Evolutionary conservation across 2,329 filamentous ascomycete genomes (phyloP).

Genomic region (Pestalotiopsis sp.): DNA sequence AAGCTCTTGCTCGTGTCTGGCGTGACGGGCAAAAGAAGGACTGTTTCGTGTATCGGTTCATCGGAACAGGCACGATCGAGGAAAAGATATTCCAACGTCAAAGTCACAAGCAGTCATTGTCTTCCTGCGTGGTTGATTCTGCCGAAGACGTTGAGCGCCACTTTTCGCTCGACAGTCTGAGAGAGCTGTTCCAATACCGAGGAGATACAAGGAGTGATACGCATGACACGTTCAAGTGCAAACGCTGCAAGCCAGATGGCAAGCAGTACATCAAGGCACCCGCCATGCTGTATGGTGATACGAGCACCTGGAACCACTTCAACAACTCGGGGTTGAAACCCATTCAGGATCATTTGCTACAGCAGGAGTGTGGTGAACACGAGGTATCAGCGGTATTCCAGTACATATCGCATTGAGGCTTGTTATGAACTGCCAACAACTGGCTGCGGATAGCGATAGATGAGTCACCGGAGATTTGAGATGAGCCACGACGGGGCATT

Average conservation of each 20-base stretch:
- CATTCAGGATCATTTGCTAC: conserved; percentile 88
- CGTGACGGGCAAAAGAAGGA: conserved; percentile 99
- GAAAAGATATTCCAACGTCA: conserved; percentile 99
- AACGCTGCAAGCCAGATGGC: conserved; percentile 86
- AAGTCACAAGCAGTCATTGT: conserved; percentile 95
- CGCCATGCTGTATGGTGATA: conserved; percentile 96
- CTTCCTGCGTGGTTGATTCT: conserved; percentile 93
- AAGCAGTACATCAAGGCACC: conserved; percentile 87
- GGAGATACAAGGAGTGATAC: conserved; percentile 86
- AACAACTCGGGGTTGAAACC: conserved; percentile 75
- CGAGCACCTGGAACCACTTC: conserved; percentile 99
- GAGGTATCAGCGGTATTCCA: conserved; percentile 96
- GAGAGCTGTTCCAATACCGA: conserved; percentile 93
- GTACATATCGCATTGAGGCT: conserved; percentile 82
- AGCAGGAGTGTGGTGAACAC: conserved; percentile 78
- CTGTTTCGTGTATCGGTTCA: conserved; percentile 99
- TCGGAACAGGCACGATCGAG: conserved; percentile 95
- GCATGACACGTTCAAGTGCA: conserved; percentile 98
- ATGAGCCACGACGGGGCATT: not conserved
- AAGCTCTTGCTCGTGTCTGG: conserved; percentile 96
- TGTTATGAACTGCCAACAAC: not conserved
- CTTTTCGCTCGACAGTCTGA: conserved; percentile 87
- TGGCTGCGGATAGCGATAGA: not conserved
- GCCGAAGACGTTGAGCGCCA: conserved; percentile 97
- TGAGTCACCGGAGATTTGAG: not conserved